phyloP scores from a whole-genome alignment of 2,329 filamentous ascomycete species.

The Chaetomiaceae sp. region DNA sequence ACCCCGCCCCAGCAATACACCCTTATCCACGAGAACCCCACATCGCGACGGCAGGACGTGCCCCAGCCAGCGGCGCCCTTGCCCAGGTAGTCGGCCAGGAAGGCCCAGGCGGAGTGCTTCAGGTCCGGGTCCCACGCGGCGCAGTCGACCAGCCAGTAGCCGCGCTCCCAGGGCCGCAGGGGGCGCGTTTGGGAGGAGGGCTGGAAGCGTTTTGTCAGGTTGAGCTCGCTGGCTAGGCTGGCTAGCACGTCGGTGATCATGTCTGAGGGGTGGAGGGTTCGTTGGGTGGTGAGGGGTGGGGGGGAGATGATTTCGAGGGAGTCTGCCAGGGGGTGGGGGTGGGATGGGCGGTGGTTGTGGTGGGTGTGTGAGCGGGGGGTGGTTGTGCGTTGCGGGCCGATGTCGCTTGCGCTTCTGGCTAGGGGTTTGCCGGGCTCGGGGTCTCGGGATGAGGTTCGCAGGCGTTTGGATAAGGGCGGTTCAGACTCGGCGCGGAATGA shows the following conservation, averaged over 20 bases:
- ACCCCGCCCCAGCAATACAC: conserved; percentile 77
- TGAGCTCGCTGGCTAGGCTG: conserved; percentile 49
- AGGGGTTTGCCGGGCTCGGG: conserved; percentile 25
- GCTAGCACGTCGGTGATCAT: conserved; percentile 54
- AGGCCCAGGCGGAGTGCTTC: conserved; percentile 56
- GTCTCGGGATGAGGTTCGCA: conserved; percentile 13
- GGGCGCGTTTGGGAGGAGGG: conserved; percentile 45
- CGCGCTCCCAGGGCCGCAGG: conserved; percentile 61
- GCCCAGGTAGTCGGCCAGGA: conserved; percentile 55
- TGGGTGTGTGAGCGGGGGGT: too few relatives aligned
- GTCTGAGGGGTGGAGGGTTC: conserved; percentile 39
- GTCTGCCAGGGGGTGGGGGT: conserved; percentile 28
- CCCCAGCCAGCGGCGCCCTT: conserved; percentile 62
- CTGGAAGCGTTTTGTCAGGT: conserved; percentile 48
- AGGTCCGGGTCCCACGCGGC: conserved; percentile 45
- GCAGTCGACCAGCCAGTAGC: conserved; percentile 68
- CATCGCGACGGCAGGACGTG: conserved; percentile 51
- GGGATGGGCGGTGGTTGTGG: background rate
- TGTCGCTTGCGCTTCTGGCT: conserved; percentile 33
- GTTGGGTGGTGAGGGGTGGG: conserved; percentile 45
- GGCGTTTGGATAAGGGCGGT: conserved; percentile 30
- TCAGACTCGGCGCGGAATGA: conserved; percentile 31
- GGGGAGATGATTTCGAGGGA: conserved; percentile 50
- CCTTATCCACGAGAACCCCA: conserved; percentile 46
- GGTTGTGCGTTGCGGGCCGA: conserved; percentile 24